Percentiles rank a stretch among this genome's conserved stretches.
Evolutionary conservation across 352 stramenopile species (phyloP).

Genomic region (Globisporangium takayamanum): DNA sequence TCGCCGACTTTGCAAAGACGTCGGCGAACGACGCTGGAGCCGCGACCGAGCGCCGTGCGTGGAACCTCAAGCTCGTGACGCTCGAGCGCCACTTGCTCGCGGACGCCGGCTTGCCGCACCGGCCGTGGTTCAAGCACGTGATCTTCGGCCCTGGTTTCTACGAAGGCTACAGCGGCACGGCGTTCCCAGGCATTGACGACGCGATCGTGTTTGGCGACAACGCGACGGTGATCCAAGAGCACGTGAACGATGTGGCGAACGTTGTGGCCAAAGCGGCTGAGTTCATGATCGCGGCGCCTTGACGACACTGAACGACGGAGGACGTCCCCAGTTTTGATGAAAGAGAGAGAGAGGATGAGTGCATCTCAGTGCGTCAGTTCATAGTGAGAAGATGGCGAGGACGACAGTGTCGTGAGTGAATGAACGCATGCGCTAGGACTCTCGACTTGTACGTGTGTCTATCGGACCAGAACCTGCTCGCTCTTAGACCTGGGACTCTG

Average conservation of each 20-base stretch:
- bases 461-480: no score
- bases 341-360: not conserved
- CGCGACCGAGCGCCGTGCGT: constrained; percentile 7
- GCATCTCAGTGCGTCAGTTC: no score
- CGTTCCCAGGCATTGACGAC: constrained; percentile 45
- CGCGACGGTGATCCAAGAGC: constrained; percentile 23
- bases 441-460: no score
- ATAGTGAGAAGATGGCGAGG: no score
- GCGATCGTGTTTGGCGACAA: constrained; percentile 40
- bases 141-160: constrained; percentile 57
- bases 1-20: constrained; percentile 5
- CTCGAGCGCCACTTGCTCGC: constrained; percentile 40
- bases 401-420: no score
- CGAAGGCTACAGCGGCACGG: constrained; percentile 40
- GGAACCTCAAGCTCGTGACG: constrained; percentile 45
- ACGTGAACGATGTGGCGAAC: constrained; percentile 36
- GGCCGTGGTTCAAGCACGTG: constrained; percentile 53
- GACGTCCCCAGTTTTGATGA: not conserved
- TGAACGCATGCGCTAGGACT: no score
- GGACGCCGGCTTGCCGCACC: constrained; percentile 35
- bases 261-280: constrained; percentile 27
- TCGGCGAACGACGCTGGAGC: not conserved
- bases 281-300: constrained; percentile 6
- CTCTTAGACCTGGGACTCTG: no score
- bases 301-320: not conserved